These are phyloP conservation scores for Fusarium graminum DNA, from an alignment of 2,329 filamentous ascomycete genomes.

Conservation along the genomic window DNA sequence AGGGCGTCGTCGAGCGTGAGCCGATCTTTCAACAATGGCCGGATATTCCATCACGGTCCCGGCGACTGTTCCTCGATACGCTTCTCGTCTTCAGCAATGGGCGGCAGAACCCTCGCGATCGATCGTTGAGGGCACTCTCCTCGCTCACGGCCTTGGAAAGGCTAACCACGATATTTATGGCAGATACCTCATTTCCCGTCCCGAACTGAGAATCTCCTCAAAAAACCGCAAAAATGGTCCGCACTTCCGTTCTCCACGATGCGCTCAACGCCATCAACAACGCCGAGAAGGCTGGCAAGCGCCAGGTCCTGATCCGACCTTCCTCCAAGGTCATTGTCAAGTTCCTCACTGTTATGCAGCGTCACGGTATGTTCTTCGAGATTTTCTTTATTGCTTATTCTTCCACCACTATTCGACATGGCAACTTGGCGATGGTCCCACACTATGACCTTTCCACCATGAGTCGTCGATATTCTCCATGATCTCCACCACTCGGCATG, in stretches of 20 bases:
- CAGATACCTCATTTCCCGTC: slow-evolving; percentile 75
- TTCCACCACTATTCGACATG: slow-evolving; percentile 7
- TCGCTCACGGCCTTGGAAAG: slow-evolving; percentile 70
- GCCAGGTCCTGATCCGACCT: slow-evolving; percentile 97
- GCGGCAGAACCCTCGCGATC: slow-evolving; percentile 77
- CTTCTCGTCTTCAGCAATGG: slow-evolving; percentile 73
- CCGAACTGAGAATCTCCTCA: slow-evolving; percentile 84
- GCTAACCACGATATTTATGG: slow-evolving; percentile 65
- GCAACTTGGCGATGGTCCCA: slow-evolving; percentile 8
- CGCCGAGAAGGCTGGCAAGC: slow-evolving; percentile 99
- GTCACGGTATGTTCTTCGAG: slow-evolving; percentile 83
- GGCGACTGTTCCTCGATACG: slow-evolving; percentile 64
- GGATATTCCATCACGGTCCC: slow-evolving; percentile 16
- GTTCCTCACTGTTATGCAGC: slow-evolving; percentile 99
- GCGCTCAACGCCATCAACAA: slow-evolving; percentile 99
- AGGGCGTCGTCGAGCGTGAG: slow-evolving; percentile 49
- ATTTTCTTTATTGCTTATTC: not conserved
- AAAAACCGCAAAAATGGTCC: slow-evolving; percentile 90
- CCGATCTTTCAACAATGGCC: slow-evolving; percentile 33
- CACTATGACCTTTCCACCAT: slow-evolving; percentile 20
- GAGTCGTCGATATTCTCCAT: slow-evolving; percentile 6
- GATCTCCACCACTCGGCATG: slow-evolving; percentile 79
- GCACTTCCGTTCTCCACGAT: slow-evolving; percentile 99
- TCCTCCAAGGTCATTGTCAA: slow-evolving; percentile 99
- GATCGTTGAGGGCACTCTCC: slow-evolving; percentile 75